phyloP scores from a whole-genome alignment of 73 alveolate species.

The Vitrella brassicaformis region DNA sequence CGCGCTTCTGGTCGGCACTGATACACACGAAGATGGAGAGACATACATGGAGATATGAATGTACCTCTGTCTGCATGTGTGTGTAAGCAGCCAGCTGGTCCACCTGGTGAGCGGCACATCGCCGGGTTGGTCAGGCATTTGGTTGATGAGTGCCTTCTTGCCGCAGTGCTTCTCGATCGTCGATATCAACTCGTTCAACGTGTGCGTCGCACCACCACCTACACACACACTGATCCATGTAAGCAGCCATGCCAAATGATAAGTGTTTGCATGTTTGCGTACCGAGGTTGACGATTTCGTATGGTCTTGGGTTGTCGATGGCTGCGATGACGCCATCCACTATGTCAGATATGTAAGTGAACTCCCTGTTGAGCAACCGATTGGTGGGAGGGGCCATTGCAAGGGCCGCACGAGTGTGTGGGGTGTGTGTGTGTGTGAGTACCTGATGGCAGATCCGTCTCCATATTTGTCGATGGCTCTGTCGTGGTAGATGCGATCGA shows the following conservation, averaged over 20 bases:
- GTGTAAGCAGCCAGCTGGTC: background rate
- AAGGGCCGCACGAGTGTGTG: no score
- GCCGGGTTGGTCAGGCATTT: background rate
- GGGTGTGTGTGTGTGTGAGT: no score
- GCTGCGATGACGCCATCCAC: background rate
- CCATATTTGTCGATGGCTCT: background rate
- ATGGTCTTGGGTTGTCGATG: background rate
- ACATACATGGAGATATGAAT: background rate
- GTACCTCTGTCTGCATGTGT: background rate
- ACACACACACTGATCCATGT: no score
- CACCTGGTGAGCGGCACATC: background rate
- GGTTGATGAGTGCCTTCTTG: background rate
- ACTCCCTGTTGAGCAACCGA: no score
- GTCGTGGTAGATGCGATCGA: background rate
- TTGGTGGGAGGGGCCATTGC: no score
- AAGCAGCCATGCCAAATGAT: no score
- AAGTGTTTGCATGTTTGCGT: no score
- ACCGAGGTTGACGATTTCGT: no score
- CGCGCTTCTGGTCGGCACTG: background rate
- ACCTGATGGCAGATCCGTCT: background rate
- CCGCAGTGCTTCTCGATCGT: background rate
- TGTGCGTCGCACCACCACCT: background rate
- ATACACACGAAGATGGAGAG: background rate
- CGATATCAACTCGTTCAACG: background rate
- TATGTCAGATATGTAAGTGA: background rate